Evolutionary conservation across 2,329 filamentous ascomycete genomes (phyloP), one percentile per base, ranked within the genome.

Genomic region (Aspergillus felis): DNA sequence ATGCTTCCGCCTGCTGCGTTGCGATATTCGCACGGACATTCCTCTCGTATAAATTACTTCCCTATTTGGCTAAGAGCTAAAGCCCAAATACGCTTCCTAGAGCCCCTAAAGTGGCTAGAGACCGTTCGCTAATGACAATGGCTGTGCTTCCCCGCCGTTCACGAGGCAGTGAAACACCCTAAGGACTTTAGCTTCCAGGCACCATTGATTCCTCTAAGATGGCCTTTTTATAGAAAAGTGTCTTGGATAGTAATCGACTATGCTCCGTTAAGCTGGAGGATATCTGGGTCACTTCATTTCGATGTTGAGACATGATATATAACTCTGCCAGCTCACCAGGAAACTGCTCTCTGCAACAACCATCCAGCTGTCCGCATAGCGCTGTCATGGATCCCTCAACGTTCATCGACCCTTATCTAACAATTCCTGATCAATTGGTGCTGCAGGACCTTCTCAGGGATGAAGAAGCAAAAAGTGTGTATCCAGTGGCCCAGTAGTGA

Each of bases 11-110:
- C 24, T 25, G 4, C 3, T 25, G 3, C 24, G 3, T 25, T 25
- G 24, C 24, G 24, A 25, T 25, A 3, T 25, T 25, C 24, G 24
- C 24, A 25, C 24, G 24, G 24, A 25, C 24, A 25, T 25, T 3
- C 3, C 12, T 32, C 29, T 32, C 29, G 12, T 32, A 14, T 32
- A 14, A 32, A 2, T 0, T 25, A 14, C 4, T 6, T 32, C 29
- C 29, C 29, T 32, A 3, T 14, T 32, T 14, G 29, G 29, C 12
- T 32, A 32, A 32, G 29, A 32, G 4, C 12, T 14, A 14, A 14
- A 32, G 12, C 9, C 10, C 28, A 1, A 12, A 3, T 29, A 29
- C 4, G 10, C 28, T 29, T 4, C 1, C 9, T 0, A 1, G 1
- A 29, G 28, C 3, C 8, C 28, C 28, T 29, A 29, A 29, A 12